These are phyloP conservation scores for Neurospora cerealis DNA, from an alignment of 495 filamentous ascomycete species.

Conservation along the genomic window DNA sequence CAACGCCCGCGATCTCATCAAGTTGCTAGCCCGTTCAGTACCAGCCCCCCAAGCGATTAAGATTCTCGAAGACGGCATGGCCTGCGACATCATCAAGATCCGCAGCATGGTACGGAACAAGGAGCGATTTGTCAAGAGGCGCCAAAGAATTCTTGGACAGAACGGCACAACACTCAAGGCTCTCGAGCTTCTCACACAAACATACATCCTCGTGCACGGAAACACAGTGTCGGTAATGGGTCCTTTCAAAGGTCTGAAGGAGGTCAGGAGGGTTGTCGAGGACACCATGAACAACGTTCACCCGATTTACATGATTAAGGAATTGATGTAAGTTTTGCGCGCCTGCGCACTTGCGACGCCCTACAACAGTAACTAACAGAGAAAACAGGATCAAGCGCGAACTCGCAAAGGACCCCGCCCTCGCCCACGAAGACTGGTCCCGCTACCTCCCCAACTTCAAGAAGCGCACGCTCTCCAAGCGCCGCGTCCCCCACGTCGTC, in stretches of 20 bases:
- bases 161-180: conserved; percentile 59
- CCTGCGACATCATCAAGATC: conserved; percentile 92
- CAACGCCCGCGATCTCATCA: conserved; percentile 89
- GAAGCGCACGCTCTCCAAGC: conserved; percentile 82
- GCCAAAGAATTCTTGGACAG: conserved; percentile 78
- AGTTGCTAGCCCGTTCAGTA: conserved; percentile 82
- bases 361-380: conserved; percentile 3
- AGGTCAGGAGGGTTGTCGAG: conserved; percentile 79
- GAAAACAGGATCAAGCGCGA: conserved; percentile 75
- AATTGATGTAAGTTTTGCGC: conserved; percentile 52
- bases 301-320: conserved; percentile 65
- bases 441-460: conserved; percentile 97
- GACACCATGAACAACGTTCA: conserved; percentile 97
- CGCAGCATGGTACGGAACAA: conserved; percentile 81
- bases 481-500: conserved; percentile 73
- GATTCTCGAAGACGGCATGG: conserved; percentile 84
- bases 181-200: conserved; percentile 85
- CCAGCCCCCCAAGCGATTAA: conserved; percentile 88
- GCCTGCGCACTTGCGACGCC: background rate
- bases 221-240: conserved; percentile 94
- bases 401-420: conserved; percentile 85
- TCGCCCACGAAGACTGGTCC: conserved; percentile 85
- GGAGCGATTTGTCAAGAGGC: conserved; percentile 92
- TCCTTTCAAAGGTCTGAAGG: conserved; percentile 82
- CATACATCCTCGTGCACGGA: conserved; percentile 93